Evolutionary conservation across 2,329 filamentous ascomycete species (phyloP), one percentile per base, ranked within the genome.

Genomic region (Rhynchosporium graminicola): DNA sequence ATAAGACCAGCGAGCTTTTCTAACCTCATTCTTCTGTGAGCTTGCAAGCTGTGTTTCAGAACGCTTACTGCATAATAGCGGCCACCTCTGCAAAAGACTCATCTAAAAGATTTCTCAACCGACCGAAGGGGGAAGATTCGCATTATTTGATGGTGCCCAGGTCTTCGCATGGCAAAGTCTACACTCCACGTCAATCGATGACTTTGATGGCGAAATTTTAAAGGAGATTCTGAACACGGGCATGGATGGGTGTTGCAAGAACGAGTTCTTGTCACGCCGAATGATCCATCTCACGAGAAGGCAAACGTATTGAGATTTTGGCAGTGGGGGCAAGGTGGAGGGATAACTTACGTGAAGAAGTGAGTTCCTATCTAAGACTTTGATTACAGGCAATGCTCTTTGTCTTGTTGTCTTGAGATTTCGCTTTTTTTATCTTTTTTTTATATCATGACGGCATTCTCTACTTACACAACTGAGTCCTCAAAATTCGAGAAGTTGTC

Each of bases 1-100:
- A 20, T 20, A 20, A 20, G 20, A 20, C 20, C 20, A 20, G 20
- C 20, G 20, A 20, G 20, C 20, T 20, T 20, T 20, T 20, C 20
- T 20, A 20, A 20, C 20, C 20, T 20, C 20, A 20, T 20, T 20
- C 20, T 20, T 20, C 20, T 20, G 20, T 20, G 20, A 20, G 20
- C 20, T 20, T 47, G 26, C 20, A 47, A 47, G 45, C 45, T 38
- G 56, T 58, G 26, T 58, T 58, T 8, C 33, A 33, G 40, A 46
- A 45, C 13, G 45, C 56, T 48, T 58, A 58, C 56, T 58, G 33
- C 36, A 58, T 31, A n/a, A 48, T 58, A 33, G 56, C 56, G 20
- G 56, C 56, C 9, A 58, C 56, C 26, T 58, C 45, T 36, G 45
- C 56, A 38, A 33, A 33, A 46, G 28, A 58, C 40, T 46, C 26